Conservation (phyloP, 139 green algal genomes). For the Coccomyxa sp. region DNA sequence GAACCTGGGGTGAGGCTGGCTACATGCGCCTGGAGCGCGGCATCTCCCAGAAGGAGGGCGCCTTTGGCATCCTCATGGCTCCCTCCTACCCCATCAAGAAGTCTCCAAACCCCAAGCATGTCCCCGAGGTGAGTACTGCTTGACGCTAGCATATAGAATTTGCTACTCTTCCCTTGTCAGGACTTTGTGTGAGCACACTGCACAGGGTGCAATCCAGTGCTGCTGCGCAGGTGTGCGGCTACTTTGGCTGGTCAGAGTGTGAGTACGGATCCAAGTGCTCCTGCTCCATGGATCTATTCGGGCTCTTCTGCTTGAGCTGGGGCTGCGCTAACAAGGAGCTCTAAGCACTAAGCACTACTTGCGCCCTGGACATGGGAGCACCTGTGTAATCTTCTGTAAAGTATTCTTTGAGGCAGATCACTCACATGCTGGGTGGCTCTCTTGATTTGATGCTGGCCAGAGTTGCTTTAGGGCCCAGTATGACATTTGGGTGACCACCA, state of each 20-base stretch:
- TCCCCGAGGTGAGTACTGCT: slow-evolving; percentile 6
- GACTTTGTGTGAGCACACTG: no score
- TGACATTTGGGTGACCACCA: no score
- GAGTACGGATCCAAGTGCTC: slow-evolving; percentile 31
- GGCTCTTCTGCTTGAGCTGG: slow-evolving; percentile 29
- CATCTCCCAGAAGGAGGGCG: slow-evolving; percentile 24
- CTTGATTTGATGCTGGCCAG: no score
- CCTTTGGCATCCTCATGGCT: slow-evolving; percentile 58
- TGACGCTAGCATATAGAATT: not conserved
- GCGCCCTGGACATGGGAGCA: no score
- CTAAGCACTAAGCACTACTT: no score
- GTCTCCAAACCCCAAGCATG: slow-evolving; percentile 16
- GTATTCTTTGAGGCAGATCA: no score
- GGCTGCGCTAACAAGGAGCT: not conserved
- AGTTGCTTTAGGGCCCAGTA: no score
- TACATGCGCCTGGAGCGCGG: slow-evolving; percentile 68
- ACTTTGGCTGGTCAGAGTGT: slow-evolving; percentile 26
- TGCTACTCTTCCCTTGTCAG: no score
- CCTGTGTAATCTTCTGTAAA: no score
- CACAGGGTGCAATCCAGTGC: no score
- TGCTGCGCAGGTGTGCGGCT: slow-evolving; percentile 2
- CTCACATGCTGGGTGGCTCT: no score
- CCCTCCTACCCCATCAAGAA: slow-evolving; percentile 70
- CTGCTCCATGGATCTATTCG: slow-evolving; percentile 36
- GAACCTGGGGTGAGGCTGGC: slow-evolving; percentile 30